Base-by-base conservation (phyloP, 305 asterid species). In the Ilex paraguariensis region DNA sequence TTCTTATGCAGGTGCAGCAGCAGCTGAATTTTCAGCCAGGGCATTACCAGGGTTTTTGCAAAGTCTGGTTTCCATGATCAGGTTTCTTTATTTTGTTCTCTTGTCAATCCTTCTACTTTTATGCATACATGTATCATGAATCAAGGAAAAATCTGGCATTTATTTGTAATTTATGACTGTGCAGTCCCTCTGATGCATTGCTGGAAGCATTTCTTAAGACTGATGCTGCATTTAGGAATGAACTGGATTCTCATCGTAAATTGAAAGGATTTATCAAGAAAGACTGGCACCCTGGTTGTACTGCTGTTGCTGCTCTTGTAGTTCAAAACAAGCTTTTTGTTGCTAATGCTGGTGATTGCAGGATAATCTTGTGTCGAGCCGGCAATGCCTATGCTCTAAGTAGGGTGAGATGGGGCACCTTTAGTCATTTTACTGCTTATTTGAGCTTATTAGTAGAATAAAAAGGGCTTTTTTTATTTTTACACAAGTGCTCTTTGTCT, bases 301-400 rank as follows among this genome's bases (percentile, higher is more conserved):
- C 97, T 77, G 98, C 95, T 60, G 67, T 85, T 66, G 79, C 87
- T 75, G 83, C 90, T 65, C 83, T 92, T 62, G 71, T 92, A 59
- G 80, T 85, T 64, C 75, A 77, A 77, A 70, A 86, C 78, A 84
- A 77, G 79, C 79, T 92, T 52, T 84, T 85, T 73, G 90, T 92
- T 75, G 98, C 98, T 70, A 92, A 90, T 84, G 96, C 96, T 61
- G 98, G 98, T 15, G 98, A 92, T 67, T 87, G 98, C 87, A 81
- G 93, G 81, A 71, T 90, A 44, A 84, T 92, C 61, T 57, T 92
- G 66, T 90, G 95, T 77, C 95, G 94, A 31, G 73, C 77, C 12
- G 98, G 95, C 60, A 75, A 58, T 31, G 84, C 97, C 44, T 71
- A 72, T 67, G 74, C 94, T 72, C 73, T 92, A 75, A 92, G 94